Evolutionary conservation across 176 grass and related monocot species (phyloP).

Genomic region (Oryza glumipatula): DNA sequence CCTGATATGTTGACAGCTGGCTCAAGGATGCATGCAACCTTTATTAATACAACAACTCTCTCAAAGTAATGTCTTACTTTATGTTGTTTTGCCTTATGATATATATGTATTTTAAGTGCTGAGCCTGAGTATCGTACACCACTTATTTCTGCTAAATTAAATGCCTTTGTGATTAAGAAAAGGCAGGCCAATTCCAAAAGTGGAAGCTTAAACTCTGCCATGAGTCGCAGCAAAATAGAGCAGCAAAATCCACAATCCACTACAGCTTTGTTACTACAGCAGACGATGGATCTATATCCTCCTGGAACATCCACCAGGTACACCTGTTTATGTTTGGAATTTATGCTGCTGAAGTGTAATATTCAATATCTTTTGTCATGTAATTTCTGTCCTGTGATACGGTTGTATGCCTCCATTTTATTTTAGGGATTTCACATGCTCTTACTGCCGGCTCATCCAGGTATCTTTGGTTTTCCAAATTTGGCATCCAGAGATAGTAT

Average conservation of each 20-base stretch:
- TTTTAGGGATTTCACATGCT: constrained; percentile 83
- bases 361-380: constrained; percentile 16
- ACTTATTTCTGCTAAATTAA: constrained; percentile 27
- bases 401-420: constrained; percentile 31
- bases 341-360: constrained; percentile 15
- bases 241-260: constrained; percentile 31
- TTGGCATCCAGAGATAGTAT: constrained; percentile 20
- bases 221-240: constrained; percentile 50
- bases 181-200: constrained; percentile 74
- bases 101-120: constrained; percentile 14
- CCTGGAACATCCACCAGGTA: constrained; percentile 75
- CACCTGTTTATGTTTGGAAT: constrained; percentile 2
- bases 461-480: constrained; percentile 43
- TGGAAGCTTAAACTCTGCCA: constrained; percentile 50
- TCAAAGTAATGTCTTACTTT: constrained; percentile 73
- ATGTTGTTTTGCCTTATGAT: constrained; percentile 13
- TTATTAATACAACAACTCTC: constrained; percentile 52
- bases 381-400: neutral
- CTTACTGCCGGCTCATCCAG: constrained; percentile 75
- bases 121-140: neutral
- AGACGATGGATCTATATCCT: constrained; percentile 73
- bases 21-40: constrained; percentile 67
- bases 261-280: constrained; percentile 53
- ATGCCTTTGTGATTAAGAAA: constrained; percentile 86
- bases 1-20: constrained; percentile 71